These are phyloP conservation scores for Heritiera fomes DNA, from an alignment of 345 rosid species.

Conservation along the genomic window DNA sequence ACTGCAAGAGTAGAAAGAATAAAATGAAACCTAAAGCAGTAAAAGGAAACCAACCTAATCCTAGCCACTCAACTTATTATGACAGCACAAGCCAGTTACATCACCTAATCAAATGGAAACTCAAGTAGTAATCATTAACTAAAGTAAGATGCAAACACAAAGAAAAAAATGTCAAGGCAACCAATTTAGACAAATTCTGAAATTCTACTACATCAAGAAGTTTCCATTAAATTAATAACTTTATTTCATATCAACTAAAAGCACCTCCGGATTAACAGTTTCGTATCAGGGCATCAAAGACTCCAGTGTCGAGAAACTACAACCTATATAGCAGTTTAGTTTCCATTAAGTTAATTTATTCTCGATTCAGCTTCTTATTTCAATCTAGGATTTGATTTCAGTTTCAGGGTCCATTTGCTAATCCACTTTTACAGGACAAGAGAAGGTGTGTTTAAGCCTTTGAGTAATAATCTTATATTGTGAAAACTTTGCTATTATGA, in stretches of 20 bases:
- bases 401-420: not conserved
- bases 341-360: not conserved
- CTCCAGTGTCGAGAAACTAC: not conserved
- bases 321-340: not conserved
- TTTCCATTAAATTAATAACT: not conserved
- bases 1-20: not conserved
- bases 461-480: not conserved
- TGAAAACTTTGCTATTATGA: not conserved
- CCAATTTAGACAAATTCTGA: not conserved
- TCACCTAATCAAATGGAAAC: not conserved
- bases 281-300: not conserved
- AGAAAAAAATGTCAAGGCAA: not conserved
- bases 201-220: not conserved
- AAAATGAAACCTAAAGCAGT: not conserved
- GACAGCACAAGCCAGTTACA: not conserved
- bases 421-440: not conserved
- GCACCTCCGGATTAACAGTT: not conserved
- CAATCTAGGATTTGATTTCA: not conserved
- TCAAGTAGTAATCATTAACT: not conserved
- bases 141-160: not conserved
- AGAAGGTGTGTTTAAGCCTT: not conserved
- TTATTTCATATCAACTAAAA: not conserved
- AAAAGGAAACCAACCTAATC: not conserved
- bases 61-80: not conserved
- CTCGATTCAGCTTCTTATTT: not conserved